phyloP scores from a whole-genome alignment of 1,284 basidiomycete species.

The Apiotrichum mycotoxinovorans region DNA sequence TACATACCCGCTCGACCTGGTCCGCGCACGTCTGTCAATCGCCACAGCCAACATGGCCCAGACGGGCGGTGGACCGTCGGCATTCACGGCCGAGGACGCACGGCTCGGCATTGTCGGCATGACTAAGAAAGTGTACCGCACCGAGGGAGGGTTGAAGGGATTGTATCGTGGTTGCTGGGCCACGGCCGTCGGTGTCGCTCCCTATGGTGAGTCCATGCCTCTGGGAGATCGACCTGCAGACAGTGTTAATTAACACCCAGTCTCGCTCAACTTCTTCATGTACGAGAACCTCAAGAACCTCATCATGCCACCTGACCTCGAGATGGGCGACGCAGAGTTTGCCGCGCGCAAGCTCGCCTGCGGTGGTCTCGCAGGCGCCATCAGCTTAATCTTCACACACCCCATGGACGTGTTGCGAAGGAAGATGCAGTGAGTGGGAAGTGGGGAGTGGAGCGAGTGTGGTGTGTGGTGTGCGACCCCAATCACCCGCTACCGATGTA shows the following conservation, averaged over 20 bases:
- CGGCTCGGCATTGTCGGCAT: conserved; percentile 77
- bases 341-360: conserved; percentile 49
- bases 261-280: conserved; percentile 51
- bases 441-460: no score
- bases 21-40: conserved; percentile 87
- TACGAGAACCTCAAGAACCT: conserved; percentile 40
- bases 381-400: conserved; percentile 91
- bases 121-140: conserved; percentile 80
- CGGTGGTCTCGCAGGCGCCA: conserved; percentile 57
- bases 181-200: conserved; percentile 86
- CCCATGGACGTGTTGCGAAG: conserved; percentile 90
- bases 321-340: conserved; percentile 32
- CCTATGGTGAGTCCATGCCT: conserved; percentile 60
- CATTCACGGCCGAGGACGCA: conserved; percentile 39
- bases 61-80: conserved; percentile 9
- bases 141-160: conserved; percentile 82
- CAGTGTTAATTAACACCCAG: conserved; percentile 47
- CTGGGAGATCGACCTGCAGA: no score
- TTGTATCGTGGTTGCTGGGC: conserved; percentile 78
- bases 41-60: conserved; percentile 60
- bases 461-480: no score
- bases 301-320: conserved; percentile 28
- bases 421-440: conserved; percentile 77
- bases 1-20: conserved; percentile 90
- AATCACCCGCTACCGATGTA: no score